Conservation (phyloP, 164 flowering plant species). For the Vitis cinerea region DNA sequence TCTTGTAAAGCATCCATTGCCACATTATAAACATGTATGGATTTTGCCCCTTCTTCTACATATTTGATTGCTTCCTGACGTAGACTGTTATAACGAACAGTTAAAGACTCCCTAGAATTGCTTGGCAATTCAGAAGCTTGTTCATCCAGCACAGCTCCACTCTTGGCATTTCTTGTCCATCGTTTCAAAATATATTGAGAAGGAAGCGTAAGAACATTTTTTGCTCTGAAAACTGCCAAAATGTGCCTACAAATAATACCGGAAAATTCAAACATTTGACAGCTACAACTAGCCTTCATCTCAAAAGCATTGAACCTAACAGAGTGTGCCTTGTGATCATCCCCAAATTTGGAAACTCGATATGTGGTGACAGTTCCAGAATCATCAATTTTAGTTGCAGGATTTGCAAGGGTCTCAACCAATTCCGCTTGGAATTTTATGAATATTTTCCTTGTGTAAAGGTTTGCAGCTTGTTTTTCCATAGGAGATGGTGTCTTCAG, state of each 20-base stretch:
- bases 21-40: constrained; percentile 39
- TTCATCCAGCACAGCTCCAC: constrained; percentile 29
- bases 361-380: constrained; percentile 32
- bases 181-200: constrained; percentile 44
- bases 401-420: constrained; percentile 45
- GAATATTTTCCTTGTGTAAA: constrained; percentile 34
- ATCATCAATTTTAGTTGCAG: constrained; percentile 39
- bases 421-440: constrained; percentile 45
- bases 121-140: constrained; percentile 20
- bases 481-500: constrained; percentile 50
- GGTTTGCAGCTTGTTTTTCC: constrained; percentile 48
- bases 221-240: constrained; percentile 42
- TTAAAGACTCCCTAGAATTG: constrained; percentile 24
- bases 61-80: constrained; percentile 47
- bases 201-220: constrained; percentile 46
- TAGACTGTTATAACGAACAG: constrained; percentile 38
- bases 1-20: constrained; percentile 43
- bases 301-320: constrained; percentile 34
- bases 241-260: constrained; percentile 47
- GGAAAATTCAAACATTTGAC: constrained; percentile 43
- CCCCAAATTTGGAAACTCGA: constrained; percentile 45
- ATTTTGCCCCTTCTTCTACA: constrained; percentile 52
- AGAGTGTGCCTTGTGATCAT: constrained; percentile 39
- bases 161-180: constrained; percentile 51
- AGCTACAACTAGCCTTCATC: constrained; percentile 47